Evolutionary conservation across 2,329 filamentous ascomycete genomes (phyloP).

Genomic region (Fusarium longipes): DNA sequence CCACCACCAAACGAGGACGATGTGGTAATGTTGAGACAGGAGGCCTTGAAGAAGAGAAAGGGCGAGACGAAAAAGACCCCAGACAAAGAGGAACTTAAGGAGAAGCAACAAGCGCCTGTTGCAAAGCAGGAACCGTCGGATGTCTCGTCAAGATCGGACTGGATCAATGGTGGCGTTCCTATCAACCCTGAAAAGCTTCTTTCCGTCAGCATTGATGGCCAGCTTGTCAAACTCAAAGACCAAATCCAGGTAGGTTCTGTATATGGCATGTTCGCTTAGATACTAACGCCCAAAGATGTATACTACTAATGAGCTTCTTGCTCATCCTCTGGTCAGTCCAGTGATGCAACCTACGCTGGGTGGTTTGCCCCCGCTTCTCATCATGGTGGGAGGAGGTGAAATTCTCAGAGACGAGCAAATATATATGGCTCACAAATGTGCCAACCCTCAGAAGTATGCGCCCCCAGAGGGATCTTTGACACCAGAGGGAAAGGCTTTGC

Average conservation of each 20-base stretch:
- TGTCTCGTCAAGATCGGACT: constrained; percentile 38
- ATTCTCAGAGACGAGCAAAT: constrained; percentile 94
- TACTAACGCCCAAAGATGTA: constrained; percentile 65
- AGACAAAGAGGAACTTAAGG: constrained; percentile 42
- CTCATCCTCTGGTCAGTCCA: constrained; percentile 90
- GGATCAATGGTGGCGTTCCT: constrained; percentile 46
- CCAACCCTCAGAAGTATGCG: constrained; percentile 81
- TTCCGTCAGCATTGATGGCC: constrained; percentile 76
- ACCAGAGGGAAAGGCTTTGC: constrained; percentile 67
- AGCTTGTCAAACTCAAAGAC: constrained; percentile 80
- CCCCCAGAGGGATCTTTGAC: constrained; percentile 73
- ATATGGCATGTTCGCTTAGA: not conserved
- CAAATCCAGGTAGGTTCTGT: constrained; percentile 81
- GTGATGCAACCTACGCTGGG: constrained; percentile 88
- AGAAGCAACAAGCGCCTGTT: constrained; percentile 52
- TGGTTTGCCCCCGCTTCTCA: constrained; percentile 86
- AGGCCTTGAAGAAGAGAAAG: constrained; percentile 59
- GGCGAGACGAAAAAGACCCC: constrained; percentile 35
- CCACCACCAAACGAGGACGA: constrained; percentile 89
- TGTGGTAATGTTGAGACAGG: constrained; percentile 63
- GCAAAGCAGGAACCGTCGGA: constrained; percentile 41
- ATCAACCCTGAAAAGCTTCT: constrained; percentile 56
- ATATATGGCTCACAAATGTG: constrained; percentile 93
- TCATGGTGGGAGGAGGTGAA: constrained; percentile 90
- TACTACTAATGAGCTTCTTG: constrained; percentile 84